Evolutionary conservation across 164 flowering plant species (phyloP).

Genomic region (Vitis vinifera): DNA sequence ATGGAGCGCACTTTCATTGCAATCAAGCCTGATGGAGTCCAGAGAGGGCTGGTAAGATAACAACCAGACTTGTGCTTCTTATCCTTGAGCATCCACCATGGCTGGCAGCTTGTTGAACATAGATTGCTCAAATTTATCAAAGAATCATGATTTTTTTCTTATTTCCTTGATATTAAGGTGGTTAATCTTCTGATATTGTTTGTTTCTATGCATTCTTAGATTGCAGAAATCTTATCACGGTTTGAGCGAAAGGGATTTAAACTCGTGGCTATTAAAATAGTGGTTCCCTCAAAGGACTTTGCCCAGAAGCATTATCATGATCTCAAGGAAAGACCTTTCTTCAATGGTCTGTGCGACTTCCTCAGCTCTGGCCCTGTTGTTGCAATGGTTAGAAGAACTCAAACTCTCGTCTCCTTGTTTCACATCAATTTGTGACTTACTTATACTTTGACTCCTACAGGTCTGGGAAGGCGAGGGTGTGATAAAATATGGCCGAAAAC

Average conservation of each 20-base stretch:
- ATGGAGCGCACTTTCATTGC: constrained; percentile 96
- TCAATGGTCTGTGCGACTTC: constrained; percentile 86
- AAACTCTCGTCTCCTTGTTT: background rate
- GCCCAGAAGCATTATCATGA: constrained; percentile 96
- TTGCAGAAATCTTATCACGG: constrained; percentile 86
- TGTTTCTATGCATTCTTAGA: constrained; percentile 36
- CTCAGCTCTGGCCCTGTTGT: constrained; percentile 99
- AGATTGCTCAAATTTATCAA: background rate
- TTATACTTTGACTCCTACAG: constrained; percentile 30
- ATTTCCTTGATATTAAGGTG: too few relatives aligned
- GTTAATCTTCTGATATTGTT: background rate
- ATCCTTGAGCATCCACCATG: background rate
- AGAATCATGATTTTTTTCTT: background rate
- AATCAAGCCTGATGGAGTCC: constrained; percentile 99
- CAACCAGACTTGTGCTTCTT: background rate
- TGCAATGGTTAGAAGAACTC: constrained; percentile 71
- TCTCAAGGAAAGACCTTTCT: constrained; percentile 92
- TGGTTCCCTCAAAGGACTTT: constrained; percentile 85
- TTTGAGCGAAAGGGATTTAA: constrained; percentile 95
- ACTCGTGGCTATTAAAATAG: constrained; percentile 86
- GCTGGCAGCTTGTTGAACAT: background rate
- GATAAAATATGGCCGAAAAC: constrained; percentile 88
- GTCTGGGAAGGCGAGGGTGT: constrained; percentile 99
- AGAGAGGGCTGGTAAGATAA: constrained; percentile 86
- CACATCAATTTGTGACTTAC: background rate